A percentile compares a stretch with the other conserved stretches of the same genome.
Evolutionary conservation across 306 rosid genomes (phyloP).

Genomic region (Fagus sylvatica): DNA sequence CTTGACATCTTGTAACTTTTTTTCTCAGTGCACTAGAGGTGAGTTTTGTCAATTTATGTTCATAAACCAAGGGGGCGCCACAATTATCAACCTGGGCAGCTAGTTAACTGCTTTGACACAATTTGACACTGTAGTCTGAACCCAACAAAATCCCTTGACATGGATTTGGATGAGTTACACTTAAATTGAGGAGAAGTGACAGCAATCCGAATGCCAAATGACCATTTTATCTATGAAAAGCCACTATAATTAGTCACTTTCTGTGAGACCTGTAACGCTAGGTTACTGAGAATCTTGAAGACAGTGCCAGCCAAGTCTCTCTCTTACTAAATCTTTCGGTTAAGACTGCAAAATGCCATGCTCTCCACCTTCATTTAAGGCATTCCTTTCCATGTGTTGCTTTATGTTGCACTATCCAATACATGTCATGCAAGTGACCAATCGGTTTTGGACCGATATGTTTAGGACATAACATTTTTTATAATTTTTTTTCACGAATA

Average conservation of each 20-base stretch:
- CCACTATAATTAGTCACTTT: conserved; percentile 7
- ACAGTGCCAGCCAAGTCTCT: conserved; percentile 21
- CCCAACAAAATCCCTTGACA: neutral
- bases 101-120: neutral
- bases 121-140: neutral
- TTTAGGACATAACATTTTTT: no score
- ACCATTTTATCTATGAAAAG: neutral
- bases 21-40: no score
- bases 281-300: conserved; percentile 41
- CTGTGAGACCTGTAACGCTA: conserved; percentile 10
- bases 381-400: conserved; percentile 34
- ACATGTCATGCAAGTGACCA: conserved; percentile 56
- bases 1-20: neutral
- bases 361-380: conserved; percentile 13
- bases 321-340: neutral
- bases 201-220: neutral
- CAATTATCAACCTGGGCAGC: neutral
- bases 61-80: neutral
- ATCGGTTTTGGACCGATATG: conserved; percentile 9
- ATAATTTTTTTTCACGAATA: no score
- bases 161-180: conserved; percentile 21
- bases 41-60: conserved; percentile 1
- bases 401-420: conserved; percentile 26
- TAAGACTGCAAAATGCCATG: neutral
- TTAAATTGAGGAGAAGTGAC: conserved; percentile 12